Base-by-base conservation (phyloP, 768 basidiomycete genomes). In the Erythrobasidium yunnanense region DNA sequence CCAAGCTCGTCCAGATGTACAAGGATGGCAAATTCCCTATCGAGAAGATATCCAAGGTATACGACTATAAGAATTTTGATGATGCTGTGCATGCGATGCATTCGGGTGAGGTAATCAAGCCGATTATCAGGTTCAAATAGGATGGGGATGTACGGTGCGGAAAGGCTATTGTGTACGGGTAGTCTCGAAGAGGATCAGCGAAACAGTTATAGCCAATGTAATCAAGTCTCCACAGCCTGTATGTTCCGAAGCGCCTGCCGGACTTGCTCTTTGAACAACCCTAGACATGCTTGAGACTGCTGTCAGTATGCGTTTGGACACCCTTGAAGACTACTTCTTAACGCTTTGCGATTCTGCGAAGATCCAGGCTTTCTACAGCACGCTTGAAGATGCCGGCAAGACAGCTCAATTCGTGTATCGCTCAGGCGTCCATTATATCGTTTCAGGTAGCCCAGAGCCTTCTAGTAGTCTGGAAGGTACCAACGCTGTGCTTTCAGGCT, bases 1-100 rank as follows among this genome's bases (percentile, higher is more conserved):
- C 70, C 0, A 55, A 51, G 49, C 62, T 71, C 4, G 70, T 72
- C 33, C 55, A 68, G 56, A 32, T 73, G 22, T 68, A 71, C 65
- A 45, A 69, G 20, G 35, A 71, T 17, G 74, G 74, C 13, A 63
- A 69, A 45, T 75, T 75, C 70, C 74, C 74, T 0, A 45, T 75
- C 57, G 70, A 75, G 32, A 66, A 70, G 30, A 66, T 75, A 33
- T 22, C 63, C n/a, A 66, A 68, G 66, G 47, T 55, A 22, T 75
- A 63, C 67, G 66, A 42, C n/a, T 68, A 68, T n/a, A 71, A 70
- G 34, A 46, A 71, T 17, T 71, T 71, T 18, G 70, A 73, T 17
- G 51, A 69, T 29, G 74, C 74, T 0, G 54, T 73, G 1, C 45
- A 25, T 25, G 71, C 65, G 0, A 73, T 73, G 72, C 60, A 63